phyloP scores from a whole-genome alignment of 306 rosid species.

The Cyamopsis tetragonoloba region DNA sequence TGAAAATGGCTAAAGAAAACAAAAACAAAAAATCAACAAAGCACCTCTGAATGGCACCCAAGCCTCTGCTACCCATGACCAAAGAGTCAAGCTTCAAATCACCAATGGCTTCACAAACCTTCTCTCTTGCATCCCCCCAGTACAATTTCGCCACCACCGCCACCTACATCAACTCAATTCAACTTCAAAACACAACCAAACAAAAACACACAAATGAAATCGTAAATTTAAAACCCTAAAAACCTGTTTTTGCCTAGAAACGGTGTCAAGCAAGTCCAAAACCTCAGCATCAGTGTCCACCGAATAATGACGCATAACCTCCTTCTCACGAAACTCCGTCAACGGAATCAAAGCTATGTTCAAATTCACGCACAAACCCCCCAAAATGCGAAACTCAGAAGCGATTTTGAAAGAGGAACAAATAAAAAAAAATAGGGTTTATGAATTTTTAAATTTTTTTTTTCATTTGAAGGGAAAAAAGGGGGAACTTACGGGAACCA shows the following conservation, averaged over 20 bases:
- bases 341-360: constrained; percentile 48
- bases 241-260: constrained; percentile 43
- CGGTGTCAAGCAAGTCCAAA: constrained; percentile 44
- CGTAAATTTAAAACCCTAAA: background rate
- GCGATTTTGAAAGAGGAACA: background rate
- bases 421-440: background rate
- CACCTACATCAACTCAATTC: constrained; percentile 31
- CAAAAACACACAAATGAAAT: background rate
- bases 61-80: constrained; percentile 61
- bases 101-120: constrained; percentile 28
- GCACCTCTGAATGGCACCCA: constrained; percentile 50
- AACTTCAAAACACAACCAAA: background rate
- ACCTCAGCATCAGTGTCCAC: constrained; percentile 41
- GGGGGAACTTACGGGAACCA: constrained; percentile 44
- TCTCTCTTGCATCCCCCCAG: constrained; percentile 62
- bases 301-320: constrained; percentile 28
- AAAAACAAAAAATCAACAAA: background rate
- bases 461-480: background rate
- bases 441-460: no score
- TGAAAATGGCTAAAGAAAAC: background rate
- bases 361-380: background rate
- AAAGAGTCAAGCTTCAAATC: constrained; percentile 47
- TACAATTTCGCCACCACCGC: constrained; percentile 43
- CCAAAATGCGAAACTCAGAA: background rate
- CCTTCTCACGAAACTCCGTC: constrained; percentile 47